Evolutionary conservation across 768 basidiomycete species (phyloP), one percentile per base, ranked within the genome.

Genomic region (Boletus barrowsii): DNA sequence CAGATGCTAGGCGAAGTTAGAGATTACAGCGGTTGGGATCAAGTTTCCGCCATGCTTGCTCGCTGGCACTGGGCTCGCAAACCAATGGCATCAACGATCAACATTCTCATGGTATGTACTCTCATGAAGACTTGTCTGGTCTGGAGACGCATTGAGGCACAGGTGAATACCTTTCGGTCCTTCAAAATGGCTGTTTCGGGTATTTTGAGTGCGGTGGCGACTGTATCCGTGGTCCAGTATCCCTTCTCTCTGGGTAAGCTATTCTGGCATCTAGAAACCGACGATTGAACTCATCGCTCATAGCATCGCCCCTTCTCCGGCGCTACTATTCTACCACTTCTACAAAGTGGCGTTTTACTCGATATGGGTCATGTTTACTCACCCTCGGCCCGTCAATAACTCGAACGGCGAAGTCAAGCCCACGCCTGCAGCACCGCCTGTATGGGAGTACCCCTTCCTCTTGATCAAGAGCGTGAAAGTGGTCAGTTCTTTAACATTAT

Each of bases 171-270:
- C 81, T 90, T 10, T 76, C 71, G 18, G 80, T 86, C 1, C 79
- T 93, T 32, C 77, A 85, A 51, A 83, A 78, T 3, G 97, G 96
- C 0, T 98, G 97, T 71, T 97, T 99, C 81, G 92, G 91, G 66
- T 99, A 98, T 73, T 97, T 99, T 62, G 93, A 96, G 68, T 79
- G 83, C 5, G 97, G 97, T 14, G 97, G 97, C 1, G 84, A 92
- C 61, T 91, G 91, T 61, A 70, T 98, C 50, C 78, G 82, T 42
- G 97, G 89, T 1, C 97, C 97, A 1, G 93, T 98, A 10, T 87
- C 86, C 10, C 79, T 99, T 5, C 83, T 99, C 10, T 86, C 93
- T 15, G 95, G 84, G 93, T 94, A 64, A 55, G 84, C 74, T n/a
- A 48, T 24, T 17, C 4, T 32, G 41, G 5, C 18, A 5, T 43